Conservation (phyloP, 768 basidiomycete species). For the Suillus plorans region DNA sequence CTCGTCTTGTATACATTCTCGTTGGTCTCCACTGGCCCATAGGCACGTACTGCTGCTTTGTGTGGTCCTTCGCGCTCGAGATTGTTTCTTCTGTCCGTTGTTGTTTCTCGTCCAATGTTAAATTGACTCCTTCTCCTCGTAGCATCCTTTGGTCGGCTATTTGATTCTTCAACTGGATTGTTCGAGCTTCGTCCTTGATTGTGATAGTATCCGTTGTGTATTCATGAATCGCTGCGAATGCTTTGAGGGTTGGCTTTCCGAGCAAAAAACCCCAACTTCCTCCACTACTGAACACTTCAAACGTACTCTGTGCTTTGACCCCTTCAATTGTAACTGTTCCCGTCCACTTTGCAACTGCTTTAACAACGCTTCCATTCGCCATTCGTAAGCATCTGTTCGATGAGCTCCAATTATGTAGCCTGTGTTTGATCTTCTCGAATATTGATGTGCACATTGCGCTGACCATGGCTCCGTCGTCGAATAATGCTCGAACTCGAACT, state of each 20-base stretch:
- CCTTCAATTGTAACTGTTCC: background rate
- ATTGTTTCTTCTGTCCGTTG: background rate
- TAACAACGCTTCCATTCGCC: slow-evolving; percentile 27
- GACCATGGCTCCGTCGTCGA: slow-evolving; percentile 34
- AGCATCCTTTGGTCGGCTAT: background rate
- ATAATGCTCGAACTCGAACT: slow-evolving; percentile 12
- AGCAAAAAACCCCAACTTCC: slow-evolving; percentile 29
- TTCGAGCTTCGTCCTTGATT: background rate
- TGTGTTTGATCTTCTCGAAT: slow-evolving; percentile 6
- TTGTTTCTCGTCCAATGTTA: background rate
- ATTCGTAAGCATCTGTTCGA: slow-evolving; percentile 27
- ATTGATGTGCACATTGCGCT: slow-evolving; percentile 23
- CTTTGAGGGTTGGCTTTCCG: slow-evolving; percentile 27
- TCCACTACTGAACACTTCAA: slow-evolving; percentile 20
- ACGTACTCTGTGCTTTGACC: background rate
- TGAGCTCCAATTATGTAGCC: slow-evolving; percentile 8
- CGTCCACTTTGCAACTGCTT: slow-evolving; percentile 11
- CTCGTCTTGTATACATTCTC: background rate
- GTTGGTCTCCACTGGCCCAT: background rate
- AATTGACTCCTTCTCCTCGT: background rate
- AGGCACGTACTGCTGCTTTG: background rate
- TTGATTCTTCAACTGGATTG: fast-evolving
- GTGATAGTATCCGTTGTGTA: slow-evolving; percentile 13
- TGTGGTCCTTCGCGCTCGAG: too few species aligned
- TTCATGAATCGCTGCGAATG: slow-evolving; percentile 25